Evolutionary conservation across 108 stramenopile species (phyloP).

Genomic region (Mediolabrus comicus): DNA sequence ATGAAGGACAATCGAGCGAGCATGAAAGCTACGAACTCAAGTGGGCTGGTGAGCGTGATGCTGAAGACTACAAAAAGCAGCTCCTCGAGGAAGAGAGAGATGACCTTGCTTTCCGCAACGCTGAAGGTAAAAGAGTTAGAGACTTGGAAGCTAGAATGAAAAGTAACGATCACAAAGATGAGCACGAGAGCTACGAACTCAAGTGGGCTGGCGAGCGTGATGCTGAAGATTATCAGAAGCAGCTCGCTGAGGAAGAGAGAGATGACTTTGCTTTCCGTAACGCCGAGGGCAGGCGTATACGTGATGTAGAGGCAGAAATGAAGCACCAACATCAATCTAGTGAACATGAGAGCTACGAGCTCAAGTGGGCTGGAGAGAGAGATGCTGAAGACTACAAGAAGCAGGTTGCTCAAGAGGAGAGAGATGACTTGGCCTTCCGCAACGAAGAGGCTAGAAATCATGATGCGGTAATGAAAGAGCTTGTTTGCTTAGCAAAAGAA

Average conservation of each 20-base stretch:
- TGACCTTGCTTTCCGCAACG: conserved; percentile 23
- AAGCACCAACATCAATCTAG: conserved; percentile 28
- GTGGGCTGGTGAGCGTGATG: conserved; percentile 72
- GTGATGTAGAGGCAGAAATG: conserved; percentile 40
- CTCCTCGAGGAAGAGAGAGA: conserved; percentile 29
- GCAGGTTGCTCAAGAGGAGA: conserved; percentile 56
- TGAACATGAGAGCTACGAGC: conserved; percentile 65
- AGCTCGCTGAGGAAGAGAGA: conserved; percentile 58
- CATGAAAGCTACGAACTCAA: conserved; percentile 68
- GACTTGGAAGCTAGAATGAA: conserved; percentile 21
- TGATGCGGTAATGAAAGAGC: conserved; percentile 73
- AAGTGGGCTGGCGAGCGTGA: conserved; percentile 77
- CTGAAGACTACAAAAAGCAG: conserved; percentile 61
- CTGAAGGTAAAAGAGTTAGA: conserved; percentile 14
- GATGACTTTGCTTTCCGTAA: conserved; percentile 68
- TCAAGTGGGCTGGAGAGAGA: conserved; percentile 71
- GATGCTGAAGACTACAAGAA: conserved; percentile 67
- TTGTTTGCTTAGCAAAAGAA: conserved; percentile 57
- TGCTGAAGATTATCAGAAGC: conserved; percentile 58
- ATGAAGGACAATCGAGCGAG: conserved; percentile 17
- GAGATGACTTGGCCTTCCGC: conserved; percentile 62
- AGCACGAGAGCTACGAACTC: conserved; percentile 67
- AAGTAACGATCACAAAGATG: conserved; percentile 27
- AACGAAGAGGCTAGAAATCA: conserved; percentile 61
- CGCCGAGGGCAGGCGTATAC: conserved; percentile 47